Conservation (phyloP, 441 rosid genomes). For the Euphorbia neoarborescens region DNA sequence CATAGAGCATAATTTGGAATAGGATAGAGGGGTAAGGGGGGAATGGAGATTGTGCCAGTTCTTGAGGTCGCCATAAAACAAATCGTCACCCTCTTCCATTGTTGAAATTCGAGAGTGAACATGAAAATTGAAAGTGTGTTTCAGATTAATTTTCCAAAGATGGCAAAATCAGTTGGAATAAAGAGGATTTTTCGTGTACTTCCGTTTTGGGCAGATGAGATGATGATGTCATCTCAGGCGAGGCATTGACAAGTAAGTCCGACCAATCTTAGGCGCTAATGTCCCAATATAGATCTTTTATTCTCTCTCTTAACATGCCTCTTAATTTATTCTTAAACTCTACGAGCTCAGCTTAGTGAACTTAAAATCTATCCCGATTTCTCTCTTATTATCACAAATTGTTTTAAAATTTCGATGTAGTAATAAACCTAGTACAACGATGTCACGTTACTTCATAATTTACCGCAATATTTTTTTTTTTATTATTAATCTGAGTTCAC, state of each 20-base stretch:
- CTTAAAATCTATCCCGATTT: too few species aligned
- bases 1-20: slow-evolving; percentile 30
- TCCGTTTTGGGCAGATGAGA: neutral
- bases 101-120: neutral
- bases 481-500: too few species aligned
- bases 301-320: too few species aligned
- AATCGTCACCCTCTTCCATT: slow-evolving; percentile 3
- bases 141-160: neutral
- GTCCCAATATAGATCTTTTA: too few species aligned
- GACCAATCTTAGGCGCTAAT: neutral
- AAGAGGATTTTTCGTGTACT: neutral
- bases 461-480: too few species aligned
- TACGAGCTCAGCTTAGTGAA: too few species aligned
- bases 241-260: neutral
- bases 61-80: neutral
- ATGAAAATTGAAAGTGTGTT: neutral
- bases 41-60: slow-evolving; percentile 13
- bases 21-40: neutral
- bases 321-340: too few species aligned
- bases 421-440: too few species aligned
- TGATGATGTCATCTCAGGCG: neutral
- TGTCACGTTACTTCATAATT: too few species aligned
- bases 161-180: neutral
- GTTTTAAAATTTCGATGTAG: too few species aligned
- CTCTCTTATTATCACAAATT: too few species aligned